Evolutionary conservation across 2,329 filamentous ascomycete species (phyloP).

Genomic region (Lasiodiplodia gonubiensis): DNA sequence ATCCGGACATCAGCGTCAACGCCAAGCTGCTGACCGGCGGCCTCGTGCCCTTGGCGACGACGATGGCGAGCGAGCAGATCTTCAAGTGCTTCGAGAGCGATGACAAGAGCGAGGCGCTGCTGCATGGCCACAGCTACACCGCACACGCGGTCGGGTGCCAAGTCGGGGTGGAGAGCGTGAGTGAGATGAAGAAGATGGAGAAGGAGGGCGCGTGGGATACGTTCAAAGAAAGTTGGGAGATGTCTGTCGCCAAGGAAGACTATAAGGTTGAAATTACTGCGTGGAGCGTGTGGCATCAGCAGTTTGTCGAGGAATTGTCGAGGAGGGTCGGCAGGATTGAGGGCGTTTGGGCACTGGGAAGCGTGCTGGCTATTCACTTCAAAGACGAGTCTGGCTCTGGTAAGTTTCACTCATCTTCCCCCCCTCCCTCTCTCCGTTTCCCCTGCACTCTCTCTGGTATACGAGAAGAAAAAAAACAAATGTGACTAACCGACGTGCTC

Average conservation of each 20-base stretch:
- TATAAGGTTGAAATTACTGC: not conserved
- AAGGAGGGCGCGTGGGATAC: constrained; percentile 61
- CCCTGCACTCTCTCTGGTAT: no score
- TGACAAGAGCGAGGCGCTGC: constrained; percentile 77
- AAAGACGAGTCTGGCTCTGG: constrained; percentile 54
- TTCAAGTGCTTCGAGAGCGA: constrained; percentile 73
- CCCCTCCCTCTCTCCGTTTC: not conserved
- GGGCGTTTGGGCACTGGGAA: constrained; percentile 75
- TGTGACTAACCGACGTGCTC: not conserved
- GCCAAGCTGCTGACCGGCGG: constrained; percentile 86
- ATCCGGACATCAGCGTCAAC: constrained; percentile 79
- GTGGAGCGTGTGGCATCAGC: constrained; percentile 6
- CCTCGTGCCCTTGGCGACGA: constrained; percentile 76
- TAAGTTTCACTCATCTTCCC: constrained; percentile 37
- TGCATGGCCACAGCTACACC: constrained; percentile 88
- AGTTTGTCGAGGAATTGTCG: not conserved
- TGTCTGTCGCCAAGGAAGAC: not conserved
- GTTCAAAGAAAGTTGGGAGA: constrained; percentile 58
- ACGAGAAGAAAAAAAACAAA: not conserved
- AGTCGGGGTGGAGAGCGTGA: constrained; percentile 72
- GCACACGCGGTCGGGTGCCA: constrained; percentile 82
- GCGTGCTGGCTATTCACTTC: constrained; percentile 71
- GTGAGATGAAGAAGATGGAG: constrained; percentile 65
- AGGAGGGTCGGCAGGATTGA: constrained; percentile 52
- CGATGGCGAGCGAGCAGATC: constrained; percentile 74